A percentile compares a stretch with the other conserved stretches of the same genome.
Conservation (phyloP, 352 stramenopile species). For the Phytophthora lateralis region DNA sequence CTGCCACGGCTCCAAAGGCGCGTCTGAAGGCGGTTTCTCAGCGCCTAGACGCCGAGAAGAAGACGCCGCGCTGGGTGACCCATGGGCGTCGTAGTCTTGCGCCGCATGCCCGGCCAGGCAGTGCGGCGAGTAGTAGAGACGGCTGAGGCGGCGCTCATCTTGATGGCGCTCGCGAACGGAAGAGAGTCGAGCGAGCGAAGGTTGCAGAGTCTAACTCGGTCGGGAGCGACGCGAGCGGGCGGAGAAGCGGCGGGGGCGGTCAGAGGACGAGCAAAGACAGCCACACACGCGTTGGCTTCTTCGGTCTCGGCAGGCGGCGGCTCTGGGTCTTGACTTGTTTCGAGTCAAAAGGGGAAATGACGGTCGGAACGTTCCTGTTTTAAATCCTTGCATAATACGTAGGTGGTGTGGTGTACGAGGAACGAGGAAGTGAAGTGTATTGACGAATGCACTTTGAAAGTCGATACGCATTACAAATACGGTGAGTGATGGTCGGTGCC, state of each 20-base stretch:
- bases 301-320: slow-evolving; percentile 18
- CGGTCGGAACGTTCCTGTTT: neutral
- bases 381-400: neutral
- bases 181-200: slow-evolving; percentile 27
- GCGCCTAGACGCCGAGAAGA: slow-evolving; percentile 38
- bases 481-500: slow-evolving; percentile 38
- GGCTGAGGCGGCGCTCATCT: slow-evolving; percentile 36
- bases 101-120: slow-evolving; percentile 1
- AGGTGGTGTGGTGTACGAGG: neutral
- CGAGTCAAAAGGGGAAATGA: slow-evolving; percentile 24
- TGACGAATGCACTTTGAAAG: slow-evolving; percentile 2
- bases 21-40: slow-evolving; percentile 27
- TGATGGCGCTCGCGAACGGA: slow-evolving; percentile 26
- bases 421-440: neutral
- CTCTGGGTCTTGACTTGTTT: slow-evolving; percentile 9
- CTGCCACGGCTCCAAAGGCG: slow-evolving; percentile 5
- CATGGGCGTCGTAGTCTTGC: slow-evolving; percentile 16
- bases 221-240: slow-evolving; percentile 34
- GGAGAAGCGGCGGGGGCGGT: slow-evolving; percentile 38
- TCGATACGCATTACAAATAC: slow-evolving; percentile 2
- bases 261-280: slow-evolving; percentile 50
- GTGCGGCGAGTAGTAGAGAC: slow-evolving; percentile 26
- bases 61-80: slow-evolving; percentile 13
- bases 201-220: slow-evolving; percentile 44
- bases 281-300: slow-evolving; percentile 34